phyloP scores from a whole-genome alignment of 176 grass and related monocot species.

The maize (Zea mays) region DNA sequence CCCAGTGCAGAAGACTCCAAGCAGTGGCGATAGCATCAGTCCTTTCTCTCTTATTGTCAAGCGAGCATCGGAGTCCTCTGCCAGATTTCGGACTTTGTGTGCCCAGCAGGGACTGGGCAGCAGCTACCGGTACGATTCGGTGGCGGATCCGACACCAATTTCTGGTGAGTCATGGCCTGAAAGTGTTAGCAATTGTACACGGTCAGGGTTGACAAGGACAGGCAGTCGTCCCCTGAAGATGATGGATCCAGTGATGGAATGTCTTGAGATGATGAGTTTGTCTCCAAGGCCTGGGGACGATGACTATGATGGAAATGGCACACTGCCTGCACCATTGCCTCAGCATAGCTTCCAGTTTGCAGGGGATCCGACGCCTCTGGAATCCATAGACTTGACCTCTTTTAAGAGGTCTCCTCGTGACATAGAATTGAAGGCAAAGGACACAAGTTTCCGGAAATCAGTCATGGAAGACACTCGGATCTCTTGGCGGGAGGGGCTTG shows the following conservation, averaged over 20 bases:
- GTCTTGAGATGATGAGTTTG: slow-evolving; percentile 58
- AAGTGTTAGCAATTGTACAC: slow-evolving; percentile 6
- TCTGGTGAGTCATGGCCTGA: slow-evolving; percentile 35
- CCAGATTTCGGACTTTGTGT: slow-evolving; percentile 38
- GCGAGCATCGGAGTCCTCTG: slow-evolving; percentile 67
- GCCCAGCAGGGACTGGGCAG: slow-evolving; percentile 40
- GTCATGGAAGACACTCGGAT: slow-evolving; percentile 49
- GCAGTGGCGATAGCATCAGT: slow-evolving; percentile 68
- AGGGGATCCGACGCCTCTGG: slow-evolving; percentile 31
- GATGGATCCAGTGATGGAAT: slow-evolving; percentile 56
- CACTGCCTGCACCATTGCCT: slow-evolving; percentile 39
- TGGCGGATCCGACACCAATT: slow-evolving; percentile 4
- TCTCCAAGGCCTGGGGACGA: slow-evolving; percentile 34
- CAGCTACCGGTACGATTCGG: slow-evolving; percentile 14
- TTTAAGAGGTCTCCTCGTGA: slow-evolving; percentile 61
- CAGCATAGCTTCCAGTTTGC: slow-evolving; percentile 75
- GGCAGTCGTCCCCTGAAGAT: slow-evolving; percentile 15
- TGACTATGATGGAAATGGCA: slow-evolving; percentile 32
- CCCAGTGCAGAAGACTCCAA: slow-evolving; percentile 61
- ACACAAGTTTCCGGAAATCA: slow-evolving; percentile 23
- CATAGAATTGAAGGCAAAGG: slow-evolving; percentile 35
- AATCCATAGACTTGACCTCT: slow-evolving; percentile 68
- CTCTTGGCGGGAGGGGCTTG: slow-evolving; percentile 88
- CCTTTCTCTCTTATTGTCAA: slow-evolving; percentile 96
- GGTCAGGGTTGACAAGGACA: slow-evolving; percentile 36